Base-by-base conservation (phyloP, 306 rosid species). In the Vigna trinervia region DNA sequence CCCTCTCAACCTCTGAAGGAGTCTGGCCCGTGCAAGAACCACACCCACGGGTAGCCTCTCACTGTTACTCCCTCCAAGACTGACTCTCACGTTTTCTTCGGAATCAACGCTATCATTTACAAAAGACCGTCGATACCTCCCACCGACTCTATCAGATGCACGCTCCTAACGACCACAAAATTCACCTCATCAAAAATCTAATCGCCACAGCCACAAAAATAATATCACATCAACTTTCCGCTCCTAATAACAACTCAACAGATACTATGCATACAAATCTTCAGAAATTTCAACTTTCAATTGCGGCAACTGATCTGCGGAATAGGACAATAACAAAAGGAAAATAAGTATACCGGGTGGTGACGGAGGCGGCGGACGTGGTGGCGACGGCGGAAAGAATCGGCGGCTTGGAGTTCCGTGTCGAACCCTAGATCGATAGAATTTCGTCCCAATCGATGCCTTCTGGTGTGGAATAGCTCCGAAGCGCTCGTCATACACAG, bases 401-500 rank as follows among this genome's bases (percentile, higher is more conserved):
- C 85, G 66, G 70, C 88, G 77, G 78, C 84, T 65, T 75, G 77
- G 80, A 66, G 64, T 8, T 71, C 53, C 1, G 75, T 63, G 39
- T 85, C 89, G 80, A 89, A 71, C 62, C 79, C 83, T 10, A 83
- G 82, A 68, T 74, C 81, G 73, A 66, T 36, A 56, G 69, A 22
- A 71, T 75, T 71, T 51, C 98, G 97, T 70, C 90, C 96, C 45
- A 77, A 77, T 36, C 98, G 94, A 69, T 87, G 91, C 83, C 98
- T 89, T 76, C 98, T 71, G 62, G 15, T 76, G 83, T 80, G 61
- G 78, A 90, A 92, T 12, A 94, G 84, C 88, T 94, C 98, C 71
- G 91, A 89, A 80, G 96, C 98, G 92, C 96, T 94, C 95, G 98
- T 88, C 97, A 94, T 94, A 52, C 90, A 89, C 91, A 12, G 30